Evolutionary conservation across 805 yeast genomes (phyloP).

Genomic region (Saccharomycopsis vini): DNA sequence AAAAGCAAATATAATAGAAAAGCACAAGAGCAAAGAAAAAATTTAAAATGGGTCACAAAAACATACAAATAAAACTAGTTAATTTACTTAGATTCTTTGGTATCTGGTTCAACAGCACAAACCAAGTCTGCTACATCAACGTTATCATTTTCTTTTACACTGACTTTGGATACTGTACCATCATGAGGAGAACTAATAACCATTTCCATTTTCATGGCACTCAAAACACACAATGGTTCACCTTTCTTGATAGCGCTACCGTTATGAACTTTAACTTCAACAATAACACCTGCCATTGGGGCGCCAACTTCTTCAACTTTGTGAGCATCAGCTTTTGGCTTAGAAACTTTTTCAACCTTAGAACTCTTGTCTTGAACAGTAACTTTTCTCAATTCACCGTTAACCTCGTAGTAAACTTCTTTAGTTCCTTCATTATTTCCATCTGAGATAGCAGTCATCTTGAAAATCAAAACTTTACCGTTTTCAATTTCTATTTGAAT

Average conservation of each 20-base stretch:
- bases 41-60: no score
- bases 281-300: conserved; percentile 98
- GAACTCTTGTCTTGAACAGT: conserved; percentile 82
- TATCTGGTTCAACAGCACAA: conserved; percentile 42
- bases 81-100: no score
- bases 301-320: conserved; percentile 93
- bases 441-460: conserved; percentile 89
- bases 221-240: conserved; percentile 83
- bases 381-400: conserved; percentile 97
- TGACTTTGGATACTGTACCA: conserved; percentile 73
- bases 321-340: conserved; percentile 84
- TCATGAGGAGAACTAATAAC: conserved; percentile 85
- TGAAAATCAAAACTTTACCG: conserved; percentile 89
- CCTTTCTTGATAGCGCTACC: conserved; percentile 93
- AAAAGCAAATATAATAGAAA: no score
- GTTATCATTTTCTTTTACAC: conserved; percentile 83
- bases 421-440: conserved; percentile 76
- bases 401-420: conserved; percentile 95
- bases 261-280: conserved; percentile 84
- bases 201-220: conserved; percentile 99
- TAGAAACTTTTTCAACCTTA: conserved; percentile 72
- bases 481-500: conserved; percentile 82
- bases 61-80: no score
- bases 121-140: conserved; percentile 92
- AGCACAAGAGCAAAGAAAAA: no score